Base-by-base conservation (phyloP, 345 rosid genomes). In the Eucalyptus erythrocorys region DNA sequence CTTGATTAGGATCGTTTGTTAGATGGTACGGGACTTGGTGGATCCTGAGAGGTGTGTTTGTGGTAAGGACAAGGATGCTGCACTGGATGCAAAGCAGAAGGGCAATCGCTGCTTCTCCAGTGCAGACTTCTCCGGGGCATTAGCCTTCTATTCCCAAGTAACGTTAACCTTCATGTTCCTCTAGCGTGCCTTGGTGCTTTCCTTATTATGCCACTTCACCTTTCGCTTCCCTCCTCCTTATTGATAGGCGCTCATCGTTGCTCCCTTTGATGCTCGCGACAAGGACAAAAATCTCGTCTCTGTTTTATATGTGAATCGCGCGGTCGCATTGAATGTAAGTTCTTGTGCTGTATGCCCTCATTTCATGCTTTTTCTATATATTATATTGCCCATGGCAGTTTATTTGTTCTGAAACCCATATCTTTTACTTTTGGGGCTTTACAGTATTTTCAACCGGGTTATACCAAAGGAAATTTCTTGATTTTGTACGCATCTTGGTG, bases 231-330 rank as follows among this genome's bases (percentile, higher is more conserved):
- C 32, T 17, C 42, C 76, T 71, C 59, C 27, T 37, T 51, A 40
- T 76, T 22, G 42, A 76, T 86, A 95, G 95, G 99, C 99, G 49
- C 93, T 96, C 87, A 95, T 97, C 49, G 88, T 93, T 89, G 96
- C 99, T 92, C 99, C 98, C 27, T 30, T 68, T 51, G 91, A 91
- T 85, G 92, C 92, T 89, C 88, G 87, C 66, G 98, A 95, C n/a
- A 88, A 12, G 85, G 96, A 90, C 51, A 97, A 91, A 90, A 94
- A 92, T 94, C 95, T 97, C 82, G 94, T 94, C 76, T 97, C 99
- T 13, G 90, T 95, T 45, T 91, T 96, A 84, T 96, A 91, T 90
- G 90, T 96, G 87, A 97, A 97, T 87, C 91, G 99, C 57, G 98
- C 99, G 84, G 93, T 94, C 49, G 90, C 91, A 48, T 93, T 95